Percentiles rank a stretch among this genome's conserved stretches.
phyloP scores from a whole-genome alignment of 257 asterid species.

The Salvia miltiorrhiza region DNA sequence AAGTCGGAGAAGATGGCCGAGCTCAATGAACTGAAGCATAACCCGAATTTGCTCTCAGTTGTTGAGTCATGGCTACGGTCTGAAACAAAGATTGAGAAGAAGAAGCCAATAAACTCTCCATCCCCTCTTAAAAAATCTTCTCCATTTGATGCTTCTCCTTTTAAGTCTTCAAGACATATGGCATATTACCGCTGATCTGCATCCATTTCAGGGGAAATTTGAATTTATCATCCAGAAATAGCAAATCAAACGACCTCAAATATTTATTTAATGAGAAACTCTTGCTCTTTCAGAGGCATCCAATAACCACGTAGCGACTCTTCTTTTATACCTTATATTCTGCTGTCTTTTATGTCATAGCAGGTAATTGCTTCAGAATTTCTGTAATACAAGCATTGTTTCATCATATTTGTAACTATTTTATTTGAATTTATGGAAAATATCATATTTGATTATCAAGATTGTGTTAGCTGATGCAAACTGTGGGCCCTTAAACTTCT shows the following conservation, averaged over 20 bases:
- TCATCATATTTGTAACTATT: background rate
- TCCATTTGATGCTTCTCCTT: slow-evolving; percentile 70
- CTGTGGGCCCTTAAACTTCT: too few species aligned
- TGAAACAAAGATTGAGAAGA: slow-evolving; percentile 76
- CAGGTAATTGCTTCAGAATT: background rate
- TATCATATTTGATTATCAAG: background rate
- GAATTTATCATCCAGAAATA: background rate
- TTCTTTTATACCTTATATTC: background rate
- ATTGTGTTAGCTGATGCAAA: too few species aligned
- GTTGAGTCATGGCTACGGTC: slow-evolving; percentile 87
- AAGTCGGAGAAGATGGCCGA: slow-evolving; percentile 68
- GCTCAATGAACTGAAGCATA: slow-evolving; percentile 57
- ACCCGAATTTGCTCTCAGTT: slow-evolving; percentile 69
- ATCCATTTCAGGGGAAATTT: background rate
- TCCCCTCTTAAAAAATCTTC: slow-evolving; percentile 46
- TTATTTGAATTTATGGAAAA: background rate
- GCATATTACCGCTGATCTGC: slow-evolving; percentile 67
- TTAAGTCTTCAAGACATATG: slow-evolving; percentile 89
- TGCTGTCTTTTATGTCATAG: background rate
- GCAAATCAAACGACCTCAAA: background rate
- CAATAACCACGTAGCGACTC: background rate
- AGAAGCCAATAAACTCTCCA: slow-evolving; percentile 35
- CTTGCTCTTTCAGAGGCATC: background rate
- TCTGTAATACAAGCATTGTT: background rate
- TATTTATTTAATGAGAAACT: background rate